Base-by-base conservation (phyloP, 495 filamentous ascomycete genomes). In the Sordaria brevicollis region DNA sequence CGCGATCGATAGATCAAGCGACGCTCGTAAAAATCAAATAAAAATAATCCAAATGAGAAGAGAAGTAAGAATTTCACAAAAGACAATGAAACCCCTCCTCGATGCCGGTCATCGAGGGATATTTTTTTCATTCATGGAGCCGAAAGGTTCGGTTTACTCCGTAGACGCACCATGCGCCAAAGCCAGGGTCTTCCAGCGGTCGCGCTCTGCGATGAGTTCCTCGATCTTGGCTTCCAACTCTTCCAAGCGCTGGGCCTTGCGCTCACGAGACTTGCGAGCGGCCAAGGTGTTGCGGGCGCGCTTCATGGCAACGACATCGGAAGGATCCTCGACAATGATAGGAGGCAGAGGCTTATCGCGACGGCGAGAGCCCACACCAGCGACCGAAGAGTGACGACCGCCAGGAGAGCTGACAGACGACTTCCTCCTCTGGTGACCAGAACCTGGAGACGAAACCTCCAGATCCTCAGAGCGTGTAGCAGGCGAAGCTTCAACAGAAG, bases 261-360 rank as follows among this genome's bases (percentile, higher is more conserved):
- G 90, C 71, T 92, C 88, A 13, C 95, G 91, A 41, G 94, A 97
- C 80, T 97, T 97, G 54, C 95, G 92, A 71, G 95, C 95, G 62
- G 95, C 95, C 80, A 94, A 85, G 15, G 95, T 99, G 80, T 99
- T 99, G 69, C 94, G 90, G 37, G 94, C 94, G 72, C 95, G 93
- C 86, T 97, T 98, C 84, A 92, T 86, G 10, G 92, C 92, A 15
- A 92, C 78, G 1, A 81, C 80, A 74, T 94, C 91, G 36, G 76
- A 79, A 0, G 90, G 90, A 76, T 97, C 94, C 36, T 90, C 87
- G 19, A 92, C 84, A 33, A 84, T 81, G 77, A 98, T 92, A 8
- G 92, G 90, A 67, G 91, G 90, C 31, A 97, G 85, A 43, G 92
- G 89, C 83, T 93, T 93, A 75, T 92, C 87, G 65, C 89, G 86